phyloP scores from a whole-genome alignment of 176 grass and related monocot genomes.

The Chrysopogon serrulatus region DNA sequence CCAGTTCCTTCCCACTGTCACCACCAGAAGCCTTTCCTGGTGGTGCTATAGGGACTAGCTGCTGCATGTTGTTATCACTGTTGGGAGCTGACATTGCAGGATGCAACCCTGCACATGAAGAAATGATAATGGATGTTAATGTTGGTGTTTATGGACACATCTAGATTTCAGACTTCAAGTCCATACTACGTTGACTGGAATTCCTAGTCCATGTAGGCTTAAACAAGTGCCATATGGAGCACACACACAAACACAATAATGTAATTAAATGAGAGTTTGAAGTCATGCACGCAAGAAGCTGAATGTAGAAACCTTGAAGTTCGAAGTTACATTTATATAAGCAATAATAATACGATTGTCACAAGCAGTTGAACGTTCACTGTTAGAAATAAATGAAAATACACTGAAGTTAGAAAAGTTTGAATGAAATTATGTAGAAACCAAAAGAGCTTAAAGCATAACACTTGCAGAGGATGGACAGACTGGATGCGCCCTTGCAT shows the following conservation, averaged over 20 bases:
- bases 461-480: neutral
- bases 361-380: neutral
- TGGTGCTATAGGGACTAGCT: conserved; percentile 37
- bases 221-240: neutral
- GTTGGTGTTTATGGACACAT: neutral
- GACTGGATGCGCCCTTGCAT: no score
- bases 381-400: neutral
- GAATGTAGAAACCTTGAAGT: neutral
- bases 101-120: neutral
- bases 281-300: neutral
- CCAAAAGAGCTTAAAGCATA: neutral
- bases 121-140: neutral
- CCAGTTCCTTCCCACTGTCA: conserved; percentile 41
- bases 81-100: conserved; percentile 45
- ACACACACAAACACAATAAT: neutral
- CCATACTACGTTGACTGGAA: no score
- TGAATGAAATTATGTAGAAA: neutral
- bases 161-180: neutral
- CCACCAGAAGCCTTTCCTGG: conserved; percentile 19
- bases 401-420: neutral
- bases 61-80: conserved; percentile 48
- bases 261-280: neutral
- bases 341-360: neutral
- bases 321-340: neutral
- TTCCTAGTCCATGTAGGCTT: no score